phyloP scores from a whole-genome alignment of 257 asterid species.

The Solanum chiquidenum region DNA sequence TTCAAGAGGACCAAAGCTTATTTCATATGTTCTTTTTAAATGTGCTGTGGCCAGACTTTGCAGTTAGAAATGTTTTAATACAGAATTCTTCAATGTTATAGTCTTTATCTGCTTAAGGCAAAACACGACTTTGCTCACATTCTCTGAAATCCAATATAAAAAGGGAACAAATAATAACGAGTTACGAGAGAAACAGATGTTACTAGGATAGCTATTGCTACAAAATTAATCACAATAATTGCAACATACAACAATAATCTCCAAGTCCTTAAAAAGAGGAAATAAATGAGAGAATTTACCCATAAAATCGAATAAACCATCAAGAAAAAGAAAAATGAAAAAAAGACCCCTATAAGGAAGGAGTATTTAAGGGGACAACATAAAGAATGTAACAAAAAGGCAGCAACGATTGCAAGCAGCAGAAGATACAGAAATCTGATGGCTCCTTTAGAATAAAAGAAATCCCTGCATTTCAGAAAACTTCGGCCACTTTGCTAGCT shows the following conservation, averaged over 20 bases:
- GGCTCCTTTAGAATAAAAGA: background rate
- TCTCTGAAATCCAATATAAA: background rate
- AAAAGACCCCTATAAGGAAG: background rate
- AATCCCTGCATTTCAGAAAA: constrained; percentile 28
- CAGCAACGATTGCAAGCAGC: background rate
- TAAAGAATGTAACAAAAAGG: background rate
- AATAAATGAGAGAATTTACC: background rate
- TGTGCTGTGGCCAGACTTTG: background rate
- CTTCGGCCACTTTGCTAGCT: constrained; percentile 94
- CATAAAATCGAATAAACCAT: background rate
- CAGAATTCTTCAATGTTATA: background rate
- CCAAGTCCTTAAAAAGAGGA: background rate
- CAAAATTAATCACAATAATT: background rate
- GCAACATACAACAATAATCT: background rate
- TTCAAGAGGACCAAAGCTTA: background rate
- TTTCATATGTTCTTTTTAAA: background rate
- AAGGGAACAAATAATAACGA: background rate
- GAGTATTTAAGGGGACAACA: background rate
- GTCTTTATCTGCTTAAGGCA: background rate
- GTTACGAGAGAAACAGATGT: background rate
- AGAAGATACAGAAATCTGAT: background rate
- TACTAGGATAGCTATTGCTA: background rate
- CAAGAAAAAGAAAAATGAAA: background rate
- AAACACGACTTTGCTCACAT: background rate
- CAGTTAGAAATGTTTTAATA: background rate